Percentiles rank a stretch among this genome's conserved stretches.
phyloP scores from a whole-genome alignment of 495 filamentous ascomycete species.

The Chaetomium fimeti region DNA sequence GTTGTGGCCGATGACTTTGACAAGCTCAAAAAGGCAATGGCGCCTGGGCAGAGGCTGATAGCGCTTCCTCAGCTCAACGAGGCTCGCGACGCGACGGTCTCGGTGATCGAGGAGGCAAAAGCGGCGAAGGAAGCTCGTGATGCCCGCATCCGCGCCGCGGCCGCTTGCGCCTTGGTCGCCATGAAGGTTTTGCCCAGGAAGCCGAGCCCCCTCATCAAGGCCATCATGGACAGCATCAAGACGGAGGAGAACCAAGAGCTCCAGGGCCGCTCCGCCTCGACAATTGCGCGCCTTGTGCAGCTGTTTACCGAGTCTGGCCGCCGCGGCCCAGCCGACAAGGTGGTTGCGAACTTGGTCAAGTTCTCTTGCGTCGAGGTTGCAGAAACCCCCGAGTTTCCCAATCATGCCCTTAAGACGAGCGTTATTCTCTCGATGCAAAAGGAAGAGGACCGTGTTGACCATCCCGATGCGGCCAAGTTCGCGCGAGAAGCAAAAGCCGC shows the following conservation, averaged over 20 bases:
- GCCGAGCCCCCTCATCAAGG: slow-evolving; percentile 83
- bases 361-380: slow-evolving; percentile 97
- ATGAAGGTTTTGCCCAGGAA: slow-evolving; percentile 86
- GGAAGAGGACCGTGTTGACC: slow-evolving; percentile 93
- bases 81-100: slow-evolving; percentile 63
- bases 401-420: slow-evolving; percentile 68
- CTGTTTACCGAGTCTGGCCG: slow-evolving; percentile 75
- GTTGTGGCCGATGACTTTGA: slow-evolving; percentile 81
- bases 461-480: slow-evolving; percentile 82
- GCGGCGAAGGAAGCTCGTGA: slow-evolving; percentile 77
- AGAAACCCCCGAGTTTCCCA: slow-evolving; percentile 90
- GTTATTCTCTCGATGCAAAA: slow-evolving; percentile 89
- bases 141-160: slow-evolving; percentile 80
- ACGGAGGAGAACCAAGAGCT: slow-evolving; percentile 87
- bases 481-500: slow-evolving; percentile 83
- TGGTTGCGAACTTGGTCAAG: slow-evolving; percentile 88
- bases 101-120: slow-evolving; percentile 74
- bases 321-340: slow-evolving; percentile 82
- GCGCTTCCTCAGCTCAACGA: slow-evolving; percentile 71
- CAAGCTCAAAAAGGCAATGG: slow-evolving; percentile 75
- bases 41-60: slow-evolving; percentile 79
- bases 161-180: slow-evolving; percentile 83
- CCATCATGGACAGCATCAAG: slow-evolving; percentile 97
- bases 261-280: slow-evolving; percentile 80
- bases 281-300: slow-evolving; percentile 79